Conservation (phyloP, 2,329 filamentous ascomycete genomes). For the Fusarium xylarioides region DNA sequence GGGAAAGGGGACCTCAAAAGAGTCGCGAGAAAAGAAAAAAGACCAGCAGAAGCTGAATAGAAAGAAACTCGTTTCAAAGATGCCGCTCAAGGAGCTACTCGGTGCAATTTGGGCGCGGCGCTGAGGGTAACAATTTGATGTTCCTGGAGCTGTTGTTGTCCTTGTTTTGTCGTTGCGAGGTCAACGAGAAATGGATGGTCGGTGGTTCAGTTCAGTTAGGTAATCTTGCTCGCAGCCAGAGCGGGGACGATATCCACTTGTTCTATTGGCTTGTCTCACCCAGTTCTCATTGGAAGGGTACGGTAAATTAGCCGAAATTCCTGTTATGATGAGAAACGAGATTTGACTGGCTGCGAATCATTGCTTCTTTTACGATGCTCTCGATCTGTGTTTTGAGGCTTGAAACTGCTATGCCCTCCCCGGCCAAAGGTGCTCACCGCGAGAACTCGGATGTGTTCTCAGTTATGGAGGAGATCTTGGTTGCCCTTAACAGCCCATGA, state of each 20-base stretch:
- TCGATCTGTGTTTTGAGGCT: slow-evolving; percentile 32
- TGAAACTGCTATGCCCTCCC: slow-evolving; percentile 18
- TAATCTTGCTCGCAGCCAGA: slow-evolving; percentile 11
- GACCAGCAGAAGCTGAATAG: not conserved
- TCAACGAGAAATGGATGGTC: slow-evolving; percentile 49
- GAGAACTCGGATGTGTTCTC: slow-evolving; percentile 3
- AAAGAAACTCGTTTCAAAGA: slow-evolving; percentile 17
- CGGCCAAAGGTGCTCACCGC: slow-evolving; percentile 11
- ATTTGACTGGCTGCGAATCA: slow-evolving; percentile 24
- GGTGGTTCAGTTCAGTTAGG: slow-evolving; percentile 27
- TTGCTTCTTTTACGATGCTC: slow-evolving; percentile 24
- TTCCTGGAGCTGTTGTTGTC: slow-evolving; percentile 50
- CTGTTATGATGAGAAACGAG: slow-evolving; percentile 18
- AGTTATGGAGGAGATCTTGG: slow-evolving; percentile 17
- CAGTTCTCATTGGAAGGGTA: slow-evolving; percentile 9
- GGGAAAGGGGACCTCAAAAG: slow-evolving; percentile 11
- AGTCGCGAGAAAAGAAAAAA: slow-evolving; percentile 30
- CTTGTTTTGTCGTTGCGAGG: slow-evolving; percentile 56
- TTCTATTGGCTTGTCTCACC: slow-evolving; percentile 27
- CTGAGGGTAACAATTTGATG: slow-evolving; percentile 42
- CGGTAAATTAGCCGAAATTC: slow-evolving; percentile 42
- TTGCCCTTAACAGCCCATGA: slow-evolving; percentile 26
- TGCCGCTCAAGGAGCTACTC: slow-evolving; percentile 21
- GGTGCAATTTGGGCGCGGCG: slow-evolving; percentile 41
- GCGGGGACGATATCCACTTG: slow-evolving; percentile 10